Base-by-base conservation (phyloP, 2,329 filamentous ascomycete genomes). In the Colletotrichum sansevieriae region DNA sequence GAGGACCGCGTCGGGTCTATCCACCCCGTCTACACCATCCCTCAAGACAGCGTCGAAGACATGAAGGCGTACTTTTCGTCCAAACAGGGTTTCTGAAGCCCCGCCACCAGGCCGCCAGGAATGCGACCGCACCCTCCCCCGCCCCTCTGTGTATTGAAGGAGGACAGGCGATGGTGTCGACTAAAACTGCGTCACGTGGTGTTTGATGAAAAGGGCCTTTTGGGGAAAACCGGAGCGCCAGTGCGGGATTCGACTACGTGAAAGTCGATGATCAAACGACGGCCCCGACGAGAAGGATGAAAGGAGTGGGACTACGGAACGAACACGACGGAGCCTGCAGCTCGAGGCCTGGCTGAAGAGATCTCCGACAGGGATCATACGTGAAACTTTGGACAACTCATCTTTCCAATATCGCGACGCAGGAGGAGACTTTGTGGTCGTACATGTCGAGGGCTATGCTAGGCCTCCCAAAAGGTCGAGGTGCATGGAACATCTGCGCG, bases 1-100 rank as follows among this genome's bases (percentile, higher is more conserved):
- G 81, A 84, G 66, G 93, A 97, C 81, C 83, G 88, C 46, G 85
- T 97, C 59, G 83, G 82, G 59, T 83, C 91, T 15, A 86, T 93
- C 44, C 94, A 98, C 79, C 95, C 95, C 2, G 87, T 98, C 29
- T 98, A 93, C 80, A 91, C 93, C 71, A 91, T 98, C 72, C 92
- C 94, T 4, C 89, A 92, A 78, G 84, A 87, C 70, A 86, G 86
- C 61, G 92, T 91, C 62, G 87, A 91, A 73, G 83, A 83, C 39
- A 89, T 91, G 72, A 87, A 88, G 78, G 81, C 80, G 70, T 92
- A 92, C 80, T 95, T 90, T 78, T 82, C 84, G 71, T 81, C 81
- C 46, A 89, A 88, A 76, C 80, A 81, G 62, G 84, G 86, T 12
- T 89, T 91, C 73, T 90, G 80, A 44, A 58, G 55, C 11, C 9